Percentiles rank a stretch among this genome's conserved stretches.
phyloP scores from a whole-genome alignment of 176 grass and related monocot species.

The Phyllostachys edulis region DNA sequence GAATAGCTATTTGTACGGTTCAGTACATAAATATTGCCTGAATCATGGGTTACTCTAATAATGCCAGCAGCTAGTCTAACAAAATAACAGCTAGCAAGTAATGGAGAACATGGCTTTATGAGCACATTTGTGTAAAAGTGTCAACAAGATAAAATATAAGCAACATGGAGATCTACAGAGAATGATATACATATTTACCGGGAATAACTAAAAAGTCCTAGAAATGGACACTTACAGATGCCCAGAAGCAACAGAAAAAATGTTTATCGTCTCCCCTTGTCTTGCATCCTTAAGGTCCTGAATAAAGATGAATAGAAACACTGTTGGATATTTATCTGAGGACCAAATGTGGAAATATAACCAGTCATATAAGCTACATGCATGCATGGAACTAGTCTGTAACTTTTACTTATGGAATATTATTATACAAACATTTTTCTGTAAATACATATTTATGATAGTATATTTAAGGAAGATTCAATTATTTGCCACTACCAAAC shows the following conservation, averaged over 20 bases:
- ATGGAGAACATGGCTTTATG: constrained; percentile 16
- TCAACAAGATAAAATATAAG: constrained; percentile 17
- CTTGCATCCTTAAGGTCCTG: constrained; percentile 69
- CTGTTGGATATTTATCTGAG: constrained; percentile 18
- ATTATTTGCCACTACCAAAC: too few relatives aligned
- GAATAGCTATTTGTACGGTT: not conserved
- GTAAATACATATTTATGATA: constrained; percentile 6
- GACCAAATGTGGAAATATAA: constrained; percentile 4
- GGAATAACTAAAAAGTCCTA: not conserved
- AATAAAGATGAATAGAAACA: constrained; percentile 34
- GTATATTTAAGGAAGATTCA: too few relatives aligned
- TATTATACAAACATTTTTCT: not conserved
- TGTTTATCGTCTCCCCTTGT: constrained; percentile 90
- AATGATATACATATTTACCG: constrained; percentile 16
- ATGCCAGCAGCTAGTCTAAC: not conserved
- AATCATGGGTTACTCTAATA: constrained; percentile 14
- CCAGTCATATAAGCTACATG: constrained; percentile 13
- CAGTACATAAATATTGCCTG: constrained; percentile 15
- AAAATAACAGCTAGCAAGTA: not conserved
- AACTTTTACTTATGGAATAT: not conserved
- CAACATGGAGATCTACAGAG: not conserved
- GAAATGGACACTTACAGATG: constrained; percentile 80
- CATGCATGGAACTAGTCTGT: constrained; percentile 10
- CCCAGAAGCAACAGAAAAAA: constrained; percentile 99
- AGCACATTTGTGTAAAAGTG: not conserved